These are phyloP conservation scores for Candida taoyuanica DNA, from an alignment of 805 yeast genomes.

Conservation along the genomic window DNA sequence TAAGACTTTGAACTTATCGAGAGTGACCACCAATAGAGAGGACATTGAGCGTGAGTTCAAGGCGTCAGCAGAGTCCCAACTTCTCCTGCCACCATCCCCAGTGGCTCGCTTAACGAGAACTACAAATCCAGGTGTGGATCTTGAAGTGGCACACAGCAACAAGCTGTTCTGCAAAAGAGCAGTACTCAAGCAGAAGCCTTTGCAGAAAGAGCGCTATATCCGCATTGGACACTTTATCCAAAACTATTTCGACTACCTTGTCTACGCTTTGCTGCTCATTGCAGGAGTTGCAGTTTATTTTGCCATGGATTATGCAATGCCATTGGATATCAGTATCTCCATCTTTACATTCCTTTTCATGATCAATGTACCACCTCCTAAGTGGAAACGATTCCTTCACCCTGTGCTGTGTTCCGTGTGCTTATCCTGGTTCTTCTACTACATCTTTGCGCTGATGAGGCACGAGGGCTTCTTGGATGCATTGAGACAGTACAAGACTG, in stretches of 20 bases:
- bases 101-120: slow-evolving; percentile 14
- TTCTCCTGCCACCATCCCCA: slow-evolving; percentile 19
- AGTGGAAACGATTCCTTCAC: slow-evolving; percentile 50
- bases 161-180: slow-evolving; percentile 23
- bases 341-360: slow-evolving; percentile 52
- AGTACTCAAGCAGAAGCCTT: slow-evolving; percentile 14
- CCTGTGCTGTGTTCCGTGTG: slow-evolving; percentile 69
- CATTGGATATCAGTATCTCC: slow-evolving; percentile 58
- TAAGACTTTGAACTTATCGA: slow-evolving; percentile 12
- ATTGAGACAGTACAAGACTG: slow-evolving; percentile 59
- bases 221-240: slow-evolving; percentile 34
- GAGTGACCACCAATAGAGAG: slow-evolving; percentile 4
- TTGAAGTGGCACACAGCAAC: slow-evolving; percentile 7
- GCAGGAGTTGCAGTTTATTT: slow-evolving; percentile 60
- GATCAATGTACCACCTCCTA: slow-evolving; percentile 39
- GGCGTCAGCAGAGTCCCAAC: not conserved
- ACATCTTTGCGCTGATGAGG: slow-evolving; percentile 53
- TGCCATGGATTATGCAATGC: slow-evolving; percentile 50
- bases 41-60: slow-evolving; percentile 1
- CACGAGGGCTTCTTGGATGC: slow-evolving; percentile 45
- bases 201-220: slow-evolving; percentile 18
- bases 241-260: slow-evolving; percentile 50
- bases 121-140: slow-evolving; percentile 14
- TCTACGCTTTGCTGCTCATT: slow-evolving; percentile 44
- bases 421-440: slow-evolving; percentile 57